Percentiles rank a stretch among this genome's conserved stretches.
phyloP scores from a whole-genome alignment of 2,329 filamentous ascomycete species.

The Grosmannia penicillata region DNA sequence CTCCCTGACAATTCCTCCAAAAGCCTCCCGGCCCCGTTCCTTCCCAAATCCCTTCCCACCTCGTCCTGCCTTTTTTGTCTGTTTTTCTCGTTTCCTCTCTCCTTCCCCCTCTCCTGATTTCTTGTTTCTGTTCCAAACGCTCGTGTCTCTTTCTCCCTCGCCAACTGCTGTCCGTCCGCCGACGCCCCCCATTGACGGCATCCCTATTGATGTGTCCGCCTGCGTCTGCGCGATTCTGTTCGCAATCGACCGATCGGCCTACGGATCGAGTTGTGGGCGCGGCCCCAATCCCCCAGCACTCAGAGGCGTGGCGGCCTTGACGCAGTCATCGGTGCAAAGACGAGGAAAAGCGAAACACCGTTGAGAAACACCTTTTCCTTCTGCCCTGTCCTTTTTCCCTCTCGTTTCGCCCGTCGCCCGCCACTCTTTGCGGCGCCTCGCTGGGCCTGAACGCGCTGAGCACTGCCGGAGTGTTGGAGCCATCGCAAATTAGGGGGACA shows the following conservation, averaged over 20 bases:
- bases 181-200: neutral
- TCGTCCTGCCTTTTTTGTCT: slow-evolving; percentile 5
- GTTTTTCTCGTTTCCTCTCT: neutral
- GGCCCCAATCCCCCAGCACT: slow-evolving; percentile 8
- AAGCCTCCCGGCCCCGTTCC: slow-evolving; percentile 2
- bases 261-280: slow-evolving; percentile 10
- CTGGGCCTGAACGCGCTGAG: too few species aligned
- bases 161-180: neutral
- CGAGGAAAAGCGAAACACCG: too few species aligned
- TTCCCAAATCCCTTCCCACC: slow-evolving; percentile 7
- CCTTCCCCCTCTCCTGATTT: slow-evolving; percentile 1
- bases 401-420: too few species aligned
- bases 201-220: slow-evolving; percentile 10
- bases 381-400: neutral
- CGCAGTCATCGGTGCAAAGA: too few species aligned
- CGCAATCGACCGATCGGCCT: slow-evolving; percentile 10
- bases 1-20: neutral
- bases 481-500: too few species aligned
- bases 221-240: slow-evolving; percentile 8
- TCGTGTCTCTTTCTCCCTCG: slow-evolving; percentile 1
- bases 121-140: neutral
- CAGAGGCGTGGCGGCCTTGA: neutral
- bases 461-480: too few species aligned
- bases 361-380: neutral
- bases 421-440: too few species aligned